phyloP scores from a whole-genome alignment of 306 rosid species.

The Quercus agrifolia region DNA sequence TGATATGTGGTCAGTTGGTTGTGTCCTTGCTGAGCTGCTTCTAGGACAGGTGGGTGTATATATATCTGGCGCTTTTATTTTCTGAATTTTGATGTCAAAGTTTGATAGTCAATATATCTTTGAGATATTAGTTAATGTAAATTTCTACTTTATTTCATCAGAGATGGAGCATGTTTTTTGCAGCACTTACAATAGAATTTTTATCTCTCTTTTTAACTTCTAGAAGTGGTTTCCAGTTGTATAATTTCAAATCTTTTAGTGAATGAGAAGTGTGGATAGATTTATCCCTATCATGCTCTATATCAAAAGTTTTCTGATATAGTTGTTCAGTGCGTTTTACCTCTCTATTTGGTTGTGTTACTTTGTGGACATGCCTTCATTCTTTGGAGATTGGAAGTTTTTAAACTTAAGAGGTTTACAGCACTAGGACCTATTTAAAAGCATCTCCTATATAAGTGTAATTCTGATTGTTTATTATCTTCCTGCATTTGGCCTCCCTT shows the following conservation, averaged over 20 bases:
- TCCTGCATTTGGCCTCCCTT: neutral
- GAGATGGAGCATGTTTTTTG: neutral
- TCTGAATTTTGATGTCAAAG: neutral
- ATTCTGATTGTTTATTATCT: neutral
- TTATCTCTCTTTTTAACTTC: neutral
- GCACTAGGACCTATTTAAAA: neutral
- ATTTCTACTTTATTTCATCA: neutral
- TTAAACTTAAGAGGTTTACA: neutral
- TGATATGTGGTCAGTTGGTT: conserved; percentile 97
- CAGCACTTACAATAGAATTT: neutral
- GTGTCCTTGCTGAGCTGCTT: conserved; percentile 92
- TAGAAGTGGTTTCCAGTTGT: neutral
- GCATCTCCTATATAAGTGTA: neutral
- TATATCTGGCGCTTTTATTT: neutral
- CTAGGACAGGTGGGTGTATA: conserved; percentile 67
- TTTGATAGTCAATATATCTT: neutral
- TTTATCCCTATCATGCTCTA: neutral
- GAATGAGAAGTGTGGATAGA: neutral
- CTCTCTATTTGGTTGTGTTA: neutral
- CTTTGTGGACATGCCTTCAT: neutral
- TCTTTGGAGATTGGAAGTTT: neutral
- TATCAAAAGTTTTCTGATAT: neutral
- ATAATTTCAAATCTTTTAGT: neutral
- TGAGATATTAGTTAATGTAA: neutral
- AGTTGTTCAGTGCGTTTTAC: neutral